Evolutionary conservation across 495 filamentous ascomycete genomes (phyloP).

Genomic region (Amphirosellinia nigrospora): DNA sequence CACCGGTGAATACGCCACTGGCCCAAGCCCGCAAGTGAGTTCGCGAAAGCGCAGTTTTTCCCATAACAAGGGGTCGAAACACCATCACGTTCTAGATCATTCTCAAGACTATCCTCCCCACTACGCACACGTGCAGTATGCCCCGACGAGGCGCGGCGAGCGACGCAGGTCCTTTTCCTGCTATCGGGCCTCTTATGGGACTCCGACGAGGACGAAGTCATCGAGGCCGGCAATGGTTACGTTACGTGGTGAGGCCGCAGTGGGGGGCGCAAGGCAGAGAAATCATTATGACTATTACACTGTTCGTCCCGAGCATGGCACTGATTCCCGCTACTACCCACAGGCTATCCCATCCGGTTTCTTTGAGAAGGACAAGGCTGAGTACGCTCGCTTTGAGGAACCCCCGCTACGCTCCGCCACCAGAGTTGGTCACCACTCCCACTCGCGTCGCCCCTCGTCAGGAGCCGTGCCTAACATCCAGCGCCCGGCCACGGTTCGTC

Average conservation of each 20-base stretch:
- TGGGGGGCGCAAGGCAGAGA: slow-evolving; percentile 42
- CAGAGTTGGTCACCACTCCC: slow-evolving; percentile 47
- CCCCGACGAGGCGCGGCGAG: slow-evolving; percentile 47
- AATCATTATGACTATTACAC: slow-evolving; percentile 47
- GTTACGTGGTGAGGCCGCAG: slow-evolving; percentile 54
- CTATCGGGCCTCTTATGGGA: slow-evolving; percentile 64
- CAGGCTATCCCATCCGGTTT: slow-evolving; percentile 50
- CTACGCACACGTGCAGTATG: slow-evolving; percentile 23
- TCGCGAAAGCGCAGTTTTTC: slow-evolving; percentile 57
- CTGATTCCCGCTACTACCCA: slow-evolving; percentile 62
- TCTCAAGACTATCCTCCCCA: slow-evolving; percentile 18
- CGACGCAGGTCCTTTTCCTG: slow-evolving; percentile 58
- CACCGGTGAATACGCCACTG: slow-evolving; percentile 62
- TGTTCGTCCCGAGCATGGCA: slow-evolving; percentile 54
- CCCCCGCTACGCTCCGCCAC: slow-evolving; percentile 50
- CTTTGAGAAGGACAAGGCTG: slow-evolving; percentile 47
- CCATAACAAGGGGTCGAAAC: slow-evolving; percentile 44
- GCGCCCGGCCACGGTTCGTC: slow-evolving; percentile 50
- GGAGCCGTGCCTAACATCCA: slow-evolving; percentile 47
- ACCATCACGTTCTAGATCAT: slow-evolving; percentile 17
- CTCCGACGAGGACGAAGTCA: slow-evolving; percentile 65
- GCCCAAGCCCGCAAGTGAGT: slow-evolving; percentile 59
- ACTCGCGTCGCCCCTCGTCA: slow-evolving; percentile 51
- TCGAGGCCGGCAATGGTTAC: slow-evolving; percentile 55
- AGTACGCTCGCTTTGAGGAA: slow-evolving; percentile 44